Base-by-base conservation (phyloP, 2,329 filamentous ascomycete genomes). In the Decorospora gaudefroyi region DNA sequence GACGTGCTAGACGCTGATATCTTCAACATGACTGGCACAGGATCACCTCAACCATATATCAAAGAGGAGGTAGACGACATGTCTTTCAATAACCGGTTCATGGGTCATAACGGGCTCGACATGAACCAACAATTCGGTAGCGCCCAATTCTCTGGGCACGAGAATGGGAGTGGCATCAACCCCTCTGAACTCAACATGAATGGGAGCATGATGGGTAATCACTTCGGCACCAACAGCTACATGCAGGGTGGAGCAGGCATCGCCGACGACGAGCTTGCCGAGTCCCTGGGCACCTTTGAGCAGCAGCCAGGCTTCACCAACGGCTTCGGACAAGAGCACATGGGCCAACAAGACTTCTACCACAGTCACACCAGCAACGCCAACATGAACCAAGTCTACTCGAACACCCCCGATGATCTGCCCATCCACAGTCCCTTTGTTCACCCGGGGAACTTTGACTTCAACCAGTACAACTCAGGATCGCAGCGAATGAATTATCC, bases 361-460 rank as follows among this genome's bases (percentile, higher is more conserved):
- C 59, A 65, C 51, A 56, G 55, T 28, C 64, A 68, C 46, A 45
- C 59, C 28, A 69, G 57, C 50, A 61, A 88, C 53, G 82, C 84
- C 33, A 84, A 87, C 45, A 84, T 90, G 64, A 86, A 87, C 54
- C 69, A 72, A 63, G 83, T 89, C 50, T 97, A 87, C 71, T 96
- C 92, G 13, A 89, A 88, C 68, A 96, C 91, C 2, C 91, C 92
- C 3, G 92, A 97, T 49, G 90, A 90, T 38, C 87, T 90, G 39
- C 90, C 92, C 4, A 92, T 96, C 49, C 88, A 95, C 64, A 96
- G 90, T 61, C 92, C 92, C 0, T 96, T 90, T 63, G 81, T 88
- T 28, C 82, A 87, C 39, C 76, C 74, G 2, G 56, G 60, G 58
- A 84, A 81, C 64, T 93, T 91, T 75, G 86, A 85, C 71, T 87